Percentiles rank a stretch among this genome's conserved stretches.
phyloP scores from a whole-genome alignment of 495 filamentous ascomycete species.

The Penicillium canariense region DNA sequence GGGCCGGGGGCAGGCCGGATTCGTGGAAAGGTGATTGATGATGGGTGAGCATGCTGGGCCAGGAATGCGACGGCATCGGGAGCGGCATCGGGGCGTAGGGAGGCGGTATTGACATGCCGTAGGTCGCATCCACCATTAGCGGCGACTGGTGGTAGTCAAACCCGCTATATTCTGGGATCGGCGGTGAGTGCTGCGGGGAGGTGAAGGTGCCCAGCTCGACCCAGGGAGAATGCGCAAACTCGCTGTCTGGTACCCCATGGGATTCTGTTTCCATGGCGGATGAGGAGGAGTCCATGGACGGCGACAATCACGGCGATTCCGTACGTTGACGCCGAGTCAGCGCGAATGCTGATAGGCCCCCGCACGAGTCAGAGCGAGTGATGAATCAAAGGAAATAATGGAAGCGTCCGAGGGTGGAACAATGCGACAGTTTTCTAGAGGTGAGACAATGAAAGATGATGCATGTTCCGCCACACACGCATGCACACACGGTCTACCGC shows the following conservation, averaged over 20 bases:
- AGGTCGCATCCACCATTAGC: slow-evolving; percentile 41
- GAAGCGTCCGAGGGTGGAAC: slow-evolving; percentile 11
- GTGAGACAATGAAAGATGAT: slow-evolving; percentile 33
- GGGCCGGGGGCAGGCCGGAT: slow-evolving; percentile 40
- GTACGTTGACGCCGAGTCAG: too few relatives aligned
- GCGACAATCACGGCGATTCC: neutral
- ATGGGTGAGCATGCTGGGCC: slow-evolving; percentile 66
- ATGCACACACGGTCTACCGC: slow-evolving; percentile 11
- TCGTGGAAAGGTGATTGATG: slow-evolving; percentile 33
- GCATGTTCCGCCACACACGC: slow-evolving; percentile 41
- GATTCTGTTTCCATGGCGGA: slow-evolving; percentile 45
- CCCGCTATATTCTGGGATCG: slow-evolving; percentile 43
- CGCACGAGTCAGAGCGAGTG: slow-evolving; percentile 12
- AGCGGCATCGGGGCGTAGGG: slow-evolving; percentile 55
- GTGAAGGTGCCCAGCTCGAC: slow-evolving; percentile 48
- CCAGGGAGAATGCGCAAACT: slow-evolving; percentile 53
- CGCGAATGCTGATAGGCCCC: slow-evolving; percentile 9
- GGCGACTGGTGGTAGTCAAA: slow-evolving; percentile 38
- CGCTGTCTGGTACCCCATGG: slow-evolving; percentile 42
- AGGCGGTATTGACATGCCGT: slow-evolving; percentile 47
- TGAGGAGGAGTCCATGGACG: slow-evolving; percentile 22
- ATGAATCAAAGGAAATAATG: slow-evolving; percentile 10
- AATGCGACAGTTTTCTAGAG: slow-evolving; percentile 27
- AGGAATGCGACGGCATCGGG: slow-evolving; percentile 64
- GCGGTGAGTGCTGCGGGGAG: slow-evolving; percentile 44